These are phyloP conservation scores for Fusarium heterosporum DNA, from an alignment of 2,329 filamentous ascomycete genomes.

Conservation along the genomic window DNA sequence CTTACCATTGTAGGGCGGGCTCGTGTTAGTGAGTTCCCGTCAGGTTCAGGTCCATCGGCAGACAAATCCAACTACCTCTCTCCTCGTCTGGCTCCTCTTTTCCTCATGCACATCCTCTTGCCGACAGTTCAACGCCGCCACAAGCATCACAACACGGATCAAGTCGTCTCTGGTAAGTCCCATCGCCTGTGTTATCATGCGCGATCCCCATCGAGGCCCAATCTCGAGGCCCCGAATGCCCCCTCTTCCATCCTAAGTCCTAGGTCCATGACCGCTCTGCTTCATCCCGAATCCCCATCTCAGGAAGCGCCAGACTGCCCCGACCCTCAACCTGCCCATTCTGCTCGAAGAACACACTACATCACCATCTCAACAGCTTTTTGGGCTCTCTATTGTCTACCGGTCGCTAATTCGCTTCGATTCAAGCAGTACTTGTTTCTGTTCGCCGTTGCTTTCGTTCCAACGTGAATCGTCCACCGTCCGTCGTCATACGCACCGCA, in stretches of 20 bases:
- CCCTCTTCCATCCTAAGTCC: conserved; percentile 42
- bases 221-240: conserved; percentile 43
- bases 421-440: conserved; percentile 16
- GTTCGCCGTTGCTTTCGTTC: conserved; percentile 29
- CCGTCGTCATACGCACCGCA: conserved; percentile 49
- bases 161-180: conserved; percentile 54
- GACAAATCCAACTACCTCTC: conserved; percentile 57
- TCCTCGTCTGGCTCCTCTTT: conserved; percentile 56
- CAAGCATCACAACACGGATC: conserved; percentile 50
- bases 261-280: conserved; percentile 38
- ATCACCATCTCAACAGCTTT: conserved; percentile 22
- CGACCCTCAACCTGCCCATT: conserved; percentile 30
- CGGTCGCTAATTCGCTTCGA: conserved; percentile 42
- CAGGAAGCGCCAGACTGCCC: conserved; percentile 41
- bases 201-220: conserved; percentile 52
- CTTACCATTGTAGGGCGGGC: conserved; percentile 24
- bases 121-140: conserved; percentile 51
- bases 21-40: conserved; percentile 46
- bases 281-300: conserved; percentile 46
- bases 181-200: conserved; percentile 50
- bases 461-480: conserved; percentile 37
- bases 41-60: conserved; percentile 30
- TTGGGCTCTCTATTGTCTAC: conserved; percentile 6
- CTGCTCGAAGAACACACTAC: conserved; percentile 19
- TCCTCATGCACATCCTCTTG: conserved; percentile 58